Evolutionary conservation across 805 yeast genomes (phyloP).

Genomic region (Saturnispora bothae): DNA sequence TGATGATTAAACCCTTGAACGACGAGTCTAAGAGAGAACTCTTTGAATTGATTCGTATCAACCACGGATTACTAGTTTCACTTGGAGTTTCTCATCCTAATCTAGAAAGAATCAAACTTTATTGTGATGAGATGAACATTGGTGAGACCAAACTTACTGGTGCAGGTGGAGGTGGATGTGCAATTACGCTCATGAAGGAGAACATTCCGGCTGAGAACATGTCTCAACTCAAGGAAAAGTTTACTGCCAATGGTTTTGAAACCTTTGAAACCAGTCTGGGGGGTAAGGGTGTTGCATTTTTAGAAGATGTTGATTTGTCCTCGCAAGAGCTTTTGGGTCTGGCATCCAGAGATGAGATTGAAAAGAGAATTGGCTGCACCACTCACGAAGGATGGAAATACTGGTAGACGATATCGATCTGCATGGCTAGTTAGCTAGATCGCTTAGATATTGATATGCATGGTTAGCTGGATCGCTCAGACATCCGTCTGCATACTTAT

Average conservation of each 20-base stretch:
- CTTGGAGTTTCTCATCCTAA: conserved; percentile 90
- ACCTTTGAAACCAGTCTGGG: conserved; percentile 76
- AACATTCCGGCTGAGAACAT: conserved; percentile 26
- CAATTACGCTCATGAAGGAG: conserved; percentile 67
- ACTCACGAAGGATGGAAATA: conserved; percentile 41
- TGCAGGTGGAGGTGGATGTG: conserved; percentile 99
- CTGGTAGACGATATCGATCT: conserved; percentile 35
- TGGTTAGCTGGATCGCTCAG: too few relatives aligned
- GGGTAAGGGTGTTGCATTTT: conserved; percentile 75
- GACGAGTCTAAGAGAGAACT: conserved; percentile 36
- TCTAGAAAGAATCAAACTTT: conserved; percentile 61
- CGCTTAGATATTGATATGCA: too few relatives aligned
- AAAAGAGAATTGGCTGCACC: conserved; percentile 35
- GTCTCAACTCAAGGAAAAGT: conserved; percentile 28
- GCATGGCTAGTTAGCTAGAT: too few relatives aligned
- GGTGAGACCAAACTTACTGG: conserved; percentile 95
- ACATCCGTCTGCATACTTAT: too few relatives aligned
- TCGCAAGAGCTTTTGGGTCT: conserved; percentile 31
- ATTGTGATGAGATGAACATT: conserved; percentile 50
- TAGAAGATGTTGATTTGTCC: conserved; percentile 19
- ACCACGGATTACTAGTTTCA: conserved; percentile 79
- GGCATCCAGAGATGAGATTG: conserved; percentile 37
- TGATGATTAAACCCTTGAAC: conserved; percentile 45
- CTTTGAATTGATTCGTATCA: conserved; percentile 58
- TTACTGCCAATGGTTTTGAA: conserved; percentile 46